These are phyloP conservation scores for Angomonas ambiguus DNA, from an alignment of 208 protist genomes.

Conservation along the genomic window DNA sequence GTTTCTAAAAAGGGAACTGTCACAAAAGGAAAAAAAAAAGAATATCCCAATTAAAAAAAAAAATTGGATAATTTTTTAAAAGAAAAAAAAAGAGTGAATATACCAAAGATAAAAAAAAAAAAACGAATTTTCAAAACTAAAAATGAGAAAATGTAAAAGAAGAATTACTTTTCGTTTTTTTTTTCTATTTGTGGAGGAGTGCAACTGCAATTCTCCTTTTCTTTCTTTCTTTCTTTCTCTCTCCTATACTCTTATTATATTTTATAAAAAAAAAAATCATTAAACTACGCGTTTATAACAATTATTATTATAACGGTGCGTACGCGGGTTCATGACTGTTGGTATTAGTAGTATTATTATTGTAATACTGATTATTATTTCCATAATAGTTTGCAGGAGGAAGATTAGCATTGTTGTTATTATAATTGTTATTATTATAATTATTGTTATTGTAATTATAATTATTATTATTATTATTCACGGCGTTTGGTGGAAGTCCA, in stretches of 20 bases:
- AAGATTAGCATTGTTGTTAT: no score
- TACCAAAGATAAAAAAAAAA: constrained; percentile 15
- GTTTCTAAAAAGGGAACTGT: no score
- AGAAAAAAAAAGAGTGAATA: constrained; percentile 10
- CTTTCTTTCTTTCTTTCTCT: neutral
- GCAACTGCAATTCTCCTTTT: neutral
- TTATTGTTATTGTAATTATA: constrained; percentile 8
- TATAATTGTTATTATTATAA: no score
- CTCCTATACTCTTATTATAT: no score
- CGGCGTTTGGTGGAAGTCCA: constrained; percentile 3
- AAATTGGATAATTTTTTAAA: neutral
- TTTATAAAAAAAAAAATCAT: no score
- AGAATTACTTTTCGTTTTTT: neutral
- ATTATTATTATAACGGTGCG: neutral
- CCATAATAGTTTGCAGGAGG: no score
- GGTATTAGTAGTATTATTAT: no score
- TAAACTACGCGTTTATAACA: neutral
- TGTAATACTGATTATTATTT: no score
- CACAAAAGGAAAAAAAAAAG: constrained; percentile 11
- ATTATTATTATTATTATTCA: constrained; percentile 4
- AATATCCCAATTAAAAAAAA: constrained; percentile 5
- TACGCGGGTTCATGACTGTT: neutral
- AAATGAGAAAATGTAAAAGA: constrained; percentile 5
- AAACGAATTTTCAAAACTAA: constrained; percentile 12
- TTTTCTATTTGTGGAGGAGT: neutral